phyloP scores from a whole-genome alignment of 164 flowering plant genomes.

The Platanus orientalis region DNA sequence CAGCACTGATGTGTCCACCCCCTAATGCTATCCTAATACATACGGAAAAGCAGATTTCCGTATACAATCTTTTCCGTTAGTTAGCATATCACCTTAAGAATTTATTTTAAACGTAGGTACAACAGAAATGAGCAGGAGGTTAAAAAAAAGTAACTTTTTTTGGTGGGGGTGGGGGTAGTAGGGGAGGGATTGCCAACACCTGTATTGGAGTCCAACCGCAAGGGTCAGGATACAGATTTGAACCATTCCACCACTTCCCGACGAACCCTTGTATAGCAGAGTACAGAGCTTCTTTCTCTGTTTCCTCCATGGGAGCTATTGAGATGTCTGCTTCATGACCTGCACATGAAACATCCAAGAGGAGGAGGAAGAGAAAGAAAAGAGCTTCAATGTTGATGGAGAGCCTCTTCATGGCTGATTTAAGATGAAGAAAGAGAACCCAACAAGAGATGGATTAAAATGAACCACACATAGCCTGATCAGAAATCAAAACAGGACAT shows the following conservation, averaged over 20 bases:
- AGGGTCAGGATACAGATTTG: conserved; percentile 92
- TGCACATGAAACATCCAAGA: conserved; percentile 18
- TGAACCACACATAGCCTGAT: background rate
- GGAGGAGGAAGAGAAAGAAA: conserved; percentile 20
- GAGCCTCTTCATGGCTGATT: conserved; percentile 18
- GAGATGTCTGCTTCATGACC: conserved; percentile 28
- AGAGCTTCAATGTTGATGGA: background rate
- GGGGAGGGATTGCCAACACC: too few species aligned
- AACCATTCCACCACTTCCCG: conserved; percentile 82
- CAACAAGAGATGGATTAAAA: conserved; percentile 5
- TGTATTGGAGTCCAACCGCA: conserved; percentile 97
- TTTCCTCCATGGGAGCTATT: conserved; percentile 61
- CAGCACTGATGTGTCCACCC: too few species aligned
- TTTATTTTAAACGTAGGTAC: too few species aligned
- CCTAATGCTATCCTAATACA: too few species aligned
- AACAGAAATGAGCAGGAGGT: too few species aligned
- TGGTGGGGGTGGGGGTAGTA: too few species aligned
- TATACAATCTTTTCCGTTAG: too few species aligned
- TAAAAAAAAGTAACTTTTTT: too few species aligned
- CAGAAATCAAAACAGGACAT: background rate
- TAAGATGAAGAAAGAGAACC: background rate
- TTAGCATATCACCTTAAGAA: too few species aligned
- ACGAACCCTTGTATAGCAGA: conserved; percentile 67
- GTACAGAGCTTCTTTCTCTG: conserved; percentile 62
- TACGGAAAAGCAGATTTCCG: too few species aligned